Conservation (phyloP, 2,329 filamentous ascomycete genomes). For the Albophoma yamanashiensis region DNA sequence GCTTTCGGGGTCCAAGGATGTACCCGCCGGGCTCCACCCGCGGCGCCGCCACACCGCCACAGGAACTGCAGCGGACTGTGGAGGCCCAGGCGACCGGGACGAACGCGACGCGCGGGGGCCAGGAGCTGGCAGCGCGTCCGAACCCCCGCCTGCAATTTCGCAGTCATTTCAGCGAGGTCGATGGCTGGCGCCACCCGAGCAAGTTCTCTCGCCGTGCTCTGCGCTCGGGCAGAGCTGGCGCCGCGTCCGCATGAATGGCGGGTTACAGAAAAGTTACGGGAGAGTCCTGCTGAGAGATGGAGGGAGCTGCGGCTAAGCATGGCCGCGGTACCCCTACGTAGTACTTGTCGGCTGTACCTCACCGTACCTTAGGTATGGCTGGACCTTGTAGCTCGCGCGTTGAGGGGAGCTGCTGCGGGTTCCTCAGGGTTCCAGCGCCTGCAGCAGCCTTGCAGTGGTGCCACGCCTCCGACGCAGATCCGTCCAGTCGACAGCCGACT, state of each 20-base stretch:
- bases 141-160: background rate
- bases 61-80: background rate
- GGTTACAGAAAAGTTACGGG: background rate
- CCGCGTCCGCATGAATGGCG: background rate
- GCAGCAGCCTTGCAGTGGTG: background rate
- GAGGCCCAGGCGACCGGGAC: background rate
- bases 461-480: background rate
- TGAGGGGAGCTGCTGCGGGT: background rate
- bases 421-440: background rate
- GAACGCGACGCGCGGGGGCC: background rate
- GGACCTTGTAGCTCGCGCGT: background rate
- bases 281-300: background rate
- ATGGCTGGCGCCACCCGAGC: background rate
- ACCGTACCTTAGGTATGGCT: no score
- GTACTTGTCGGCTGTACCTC: no score
- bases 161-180: background rate
- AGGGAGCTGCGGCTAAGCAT: background rate
- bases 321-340: no score
- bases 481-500: background rate
- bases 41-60: background rate
- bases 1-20: background rate
- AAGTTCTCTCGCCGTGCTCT: background rate
- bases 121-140: background rate
- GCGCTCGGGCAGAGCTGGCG: background rate
- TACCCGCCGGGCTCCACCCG: background rate